Percentiles rank a stretch among this genome's conserved stretches.
Conservation (phyloP, 257 asterid genomes). For the Nicotiana otophora region DNA sequence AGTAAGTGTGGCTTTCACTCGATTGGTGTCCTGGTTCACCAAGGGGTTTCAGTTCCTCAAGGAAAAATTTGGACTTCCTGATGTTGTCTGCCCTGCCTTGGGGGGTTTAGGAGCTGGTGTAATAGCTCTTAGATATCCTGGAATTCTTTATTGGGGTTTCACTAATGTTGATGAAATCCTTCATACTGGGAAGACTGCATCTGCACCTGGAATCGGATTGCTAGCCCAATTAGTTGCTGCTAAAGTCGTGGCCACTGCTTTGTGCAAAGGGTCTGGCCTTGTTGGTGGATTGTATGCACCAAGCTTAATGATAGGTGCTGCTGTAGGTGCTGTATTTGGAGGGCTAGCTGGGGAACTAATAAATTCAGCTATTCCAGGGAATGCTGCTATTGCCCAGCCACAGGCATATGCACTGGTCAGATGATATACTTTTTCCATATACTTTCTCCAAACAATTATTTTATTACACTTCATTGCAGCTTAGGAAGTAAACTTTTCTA, state of each 20-base stretch:
- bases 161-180: slow-evolving; percentile 95
- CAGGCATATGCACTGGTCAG: slow-evolving; percentile 94
- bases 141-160: slow-evolving; percentile 96
- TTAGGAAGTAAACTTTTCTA: slow-evolving; percentile 11
- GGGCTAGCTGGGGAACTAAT: slow-evolving; percentile 89
- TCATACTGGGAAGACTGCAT: slow-evolving; percentile 94
- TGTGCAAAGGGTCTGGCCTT: slow-evolving; percentile 93
- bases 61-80: slow-evolving; percentile 67
- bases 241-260: slow-evolving; percentile 89
- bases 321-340: slow-evolving; percentile 97
- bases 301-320: slow-evolving; percentile 99
- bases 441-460: not conserved
- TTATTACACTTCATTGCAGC: not conserved
- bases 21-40: slow-evolving; percentile 72
- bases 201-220: slow-evolving; percentile 98
- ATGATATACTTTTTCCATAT: not conserved
- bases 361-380: slow-evolving; percentile 93
- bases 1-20: slow-evolving; percentile 83
- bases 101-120: slow-evolving; percentile 98
- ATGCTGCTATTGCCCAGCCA: slow-evolving; percentile 92
- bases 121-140: slow-evolving; percentile 93
- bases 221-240: slow-evolving; percentile 87
- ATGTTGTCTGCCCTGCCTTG: slow-evolving; percentile 93
- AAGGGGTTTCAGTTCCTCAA: slow-evolving; percentile 55
- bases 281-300: slow-evolving; percentile 99